Evolutionary conservation across 2,329 filamentous ascomycete species (phyloP), one percentile per base, ranked within the genome.

Genomic region (Ceratocystis alfenasii): DNA sequence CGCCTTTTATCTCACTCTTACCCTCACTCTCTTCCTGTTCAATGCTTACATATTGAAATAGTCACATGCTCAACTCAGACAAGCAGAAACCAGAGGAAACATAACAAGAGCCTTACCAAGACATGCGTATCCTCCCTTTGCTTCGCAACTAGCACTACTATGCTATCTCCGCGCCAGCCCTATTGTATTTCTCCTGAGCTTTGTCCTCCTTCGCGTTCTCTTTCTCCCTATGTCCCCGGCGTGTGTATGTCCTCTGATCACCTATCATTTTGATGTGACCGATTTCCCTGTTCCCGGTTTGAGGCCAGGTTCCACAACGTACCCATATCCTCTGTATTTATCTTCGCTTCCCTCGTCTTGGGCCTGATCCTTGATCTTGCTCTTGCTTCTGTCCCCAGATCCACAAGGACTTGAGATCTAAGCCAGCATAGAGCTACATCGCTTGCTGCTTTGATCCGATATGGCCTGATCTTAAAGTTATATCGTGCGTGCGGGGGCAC

Each of bases 271-370:
- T 55, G 50, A 55, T 55, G 50, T 55, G 25, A 2, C 50, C 25
- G 50, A 7, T 55, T 55, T 22, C 50, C 48, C 20, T 15, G 25
- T 30, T 55, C 50, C 50, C 50, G 50, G 50, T 55, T 55, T 55
- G 50, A 55, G 50, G 50, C 50, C 50, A 55, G 25, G 50, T 55
- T 55, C 25, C 50, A 55, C 50, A 15, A 28, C 50, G 50, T 55
- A 20, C 8, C 50, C 1, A 15, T 25, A 30, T 25, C 12, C 50
- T 55, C n/a, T 12, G 36, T 12, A 41, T 41, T 41, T 41, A 15
- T 15, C 36, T 41, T 41, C 36, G 36, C 12, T 15, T 41, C 10
- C 36, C 36, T 41, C 4, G 3, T 12, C 50, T 30, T 25, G 50
- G 46, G 17, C 46, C 50, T 55, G 50, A 22, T 25, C 50, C 12